phyloP scores from a whole-genome alignment of 2,329 filamentous ascomycete genomes.

The Diaporthe helianthi region DNA sequence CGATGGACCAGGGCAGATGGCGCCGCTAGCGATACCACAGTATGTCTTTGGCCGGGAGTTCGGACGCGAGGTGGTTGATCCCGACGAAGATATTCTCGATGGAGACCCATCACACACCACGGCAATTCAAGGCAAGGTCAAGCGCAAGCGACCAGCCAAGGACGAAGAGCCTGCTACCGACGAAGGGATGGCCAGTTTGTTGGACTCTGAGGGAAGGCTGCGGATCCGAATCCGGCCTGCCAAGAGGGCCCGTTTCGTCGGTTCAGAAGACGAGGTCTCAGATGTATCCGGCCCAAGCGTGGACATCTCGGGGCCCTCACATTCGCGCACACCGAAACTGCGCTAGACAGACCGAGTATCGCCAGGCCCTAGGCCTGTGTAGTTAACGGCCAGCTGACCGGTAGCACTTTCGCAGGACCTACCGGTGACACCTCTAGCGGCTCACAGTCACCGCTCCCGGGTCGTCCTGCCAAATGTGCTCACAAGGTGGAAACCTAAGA shows the following conservation, averaged over 20 bases:
- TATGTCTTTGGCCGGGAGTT: conserved; percentile 60
- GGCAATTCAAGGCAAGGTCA: background rate
- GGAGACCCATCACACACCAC: conserved; percentile 34
- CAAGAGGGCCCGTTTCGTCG: conserved; percentile 22
- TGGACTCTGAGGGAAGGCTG: background rate
- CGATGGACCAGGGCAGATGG: conserved; percentile 56
- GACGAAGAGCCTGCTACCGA: background rate
- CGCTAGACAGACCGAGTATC: background rate
- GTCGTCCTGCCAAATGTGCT: conserved; percentile 17
- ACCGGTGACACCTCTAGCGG: background rate
- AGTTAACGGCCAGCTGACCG: background rate
- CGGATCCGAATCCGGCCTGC: background rate
- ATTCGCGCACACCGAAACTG: background rate
- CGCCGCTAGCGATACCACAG: conserved; percentile 52
- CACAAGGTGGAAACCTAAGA: background rate
- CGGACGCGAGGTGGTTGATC: conserved; percentile 48
- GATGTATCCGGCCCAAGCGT: background rate
- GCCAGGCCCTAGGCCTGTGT: background rate
- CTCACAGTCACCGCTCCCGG: background rate
- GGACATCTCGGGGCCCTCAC: too few species aligned
- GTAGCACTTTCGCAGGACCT: background rate
- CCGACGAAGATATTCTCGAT: conserved; percentile 55
- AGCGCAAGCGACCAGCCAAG: background rate
- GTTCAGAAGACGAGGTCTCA: background rate
- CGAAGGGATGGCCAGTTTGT: too few species aligned